Percentiles rank a stretch among this genome's conserved stretches.
These are phyloP conservation scores for Mytilinidion resinicola DNA, from an alignment of 495 filamentous ascomycete species.

Conservation along the genomic window DNA sequence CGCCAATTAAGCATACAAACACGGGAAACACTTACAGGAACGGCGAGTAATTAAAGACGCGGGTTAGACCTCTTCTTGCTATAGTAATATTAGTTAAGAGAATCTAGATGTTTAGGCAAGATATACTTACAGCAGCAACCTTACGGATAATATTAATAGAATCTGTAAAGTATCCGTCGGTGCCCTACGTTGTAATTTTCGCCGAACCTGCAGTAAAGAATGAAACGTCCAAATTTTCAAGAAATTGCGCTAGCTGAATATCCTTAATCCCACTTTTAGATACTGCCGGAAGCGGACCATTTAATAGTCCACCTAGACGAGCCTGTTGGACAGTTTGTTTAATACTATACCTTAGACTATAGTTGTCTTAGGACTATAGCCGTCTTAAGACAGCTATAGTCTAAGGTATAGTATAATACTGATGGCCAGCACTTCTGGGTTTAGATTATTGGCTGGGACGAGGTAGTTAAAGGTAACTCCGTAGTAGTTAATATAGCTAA, in stretches of 20 bases:
- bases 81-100: background rate
- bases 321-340: too few species aligned
- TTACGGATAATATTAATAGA: background rate
- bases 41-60: too few species aligned
- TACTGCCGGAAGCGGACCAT: too few species aligned
- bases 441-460: slow-evolving; percentile 17
- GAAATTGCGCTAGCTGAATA: background rate
- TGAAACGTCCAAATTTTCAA: background rate
- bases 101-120: background rate
- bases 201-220: background rate
- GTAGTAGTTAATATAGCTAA: slow-evolving; percentile 20
- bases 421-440: slow-evolving; percentile 17
- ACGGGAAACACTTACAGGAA: background rate
- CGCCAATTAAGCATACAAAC: too few species aligned
- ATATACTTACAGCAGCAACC: background rate
- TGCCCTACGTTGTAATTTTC: background rate
- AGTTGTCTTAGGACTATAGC: too few species aligned
- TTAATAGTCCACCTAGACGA: too few species aligned
- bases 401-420: too few species aligned
- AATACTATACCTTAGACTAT: too few species aligned
- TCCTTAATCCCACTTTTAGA: background rate
- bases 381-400: too few species aligned
- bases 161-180: background rate
- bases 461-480: slow-evolving; percentile 19
- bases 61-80: background rate